Conservation (phyloP, 345 rosid genomes). For the Populus nigra region DNA sequence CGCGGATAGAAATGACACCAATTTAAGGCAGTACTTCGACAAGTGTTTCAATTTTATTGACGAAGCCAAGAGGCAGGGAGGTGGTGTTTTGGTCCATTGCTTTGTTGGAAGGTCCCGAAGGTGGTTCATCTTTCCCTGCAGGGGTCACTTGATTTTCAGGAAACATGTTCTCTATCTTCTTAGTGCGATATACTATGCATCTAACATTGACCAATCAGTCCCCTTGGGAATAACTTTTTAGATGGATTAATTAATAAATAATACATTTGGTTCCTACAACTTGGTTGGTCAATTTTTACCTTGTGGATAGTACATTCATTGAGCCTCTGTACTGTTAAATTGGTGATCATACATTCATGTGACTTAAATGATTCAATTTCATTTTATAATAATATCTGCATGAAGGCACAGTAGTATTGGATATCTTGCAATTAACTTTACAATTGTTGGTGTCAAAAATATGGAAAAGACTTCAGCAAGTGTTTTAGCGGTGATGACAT, state of each 20-base stretch:
- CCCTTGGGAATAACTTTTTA: not conserved
- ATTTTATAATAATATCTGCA: not conserved
- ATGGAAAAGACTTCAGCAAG: not conserved
- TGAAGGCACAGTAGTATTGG: not conserved
- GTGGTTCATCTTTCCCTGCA: constrained; percentile 29
- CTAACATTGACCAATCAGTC: not conserved
- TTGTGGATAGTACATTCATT: not conserved
- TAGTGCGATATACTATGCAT: not conserved
- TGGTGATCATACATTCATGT: not conserved
- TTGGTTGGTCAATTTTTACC: not conserved
- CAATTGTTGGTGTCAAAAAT: not conserved
- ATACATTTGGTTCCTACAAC: not conserved
- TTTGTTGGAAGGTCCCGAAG: constrained; percentile 75
- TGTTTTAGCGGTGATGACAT: not conserved
- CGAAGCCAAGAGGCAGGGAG: constrained; percentile 61
- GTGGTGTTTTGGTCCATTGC: constrained; percentile 76
- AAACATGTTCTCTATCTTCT: not conserved
- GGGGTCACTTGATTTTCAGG: not conserved
- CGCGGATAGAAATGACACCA: constrained; percentile 54
- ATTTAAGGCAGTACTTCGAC: constrained; percentile 54
- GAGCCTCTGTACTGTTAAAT: not conserved
- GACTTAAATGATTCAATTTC: not conserved
- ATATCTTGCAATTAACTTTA: not conserved
- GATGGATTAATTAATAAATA: too few species aligned
- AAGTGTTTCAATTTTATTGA: constrained; percentile 69